Evolutionary conservation across 768 basidiomycete genomes (phyloP).

Genomic region (Calocera cornea): DNA sequence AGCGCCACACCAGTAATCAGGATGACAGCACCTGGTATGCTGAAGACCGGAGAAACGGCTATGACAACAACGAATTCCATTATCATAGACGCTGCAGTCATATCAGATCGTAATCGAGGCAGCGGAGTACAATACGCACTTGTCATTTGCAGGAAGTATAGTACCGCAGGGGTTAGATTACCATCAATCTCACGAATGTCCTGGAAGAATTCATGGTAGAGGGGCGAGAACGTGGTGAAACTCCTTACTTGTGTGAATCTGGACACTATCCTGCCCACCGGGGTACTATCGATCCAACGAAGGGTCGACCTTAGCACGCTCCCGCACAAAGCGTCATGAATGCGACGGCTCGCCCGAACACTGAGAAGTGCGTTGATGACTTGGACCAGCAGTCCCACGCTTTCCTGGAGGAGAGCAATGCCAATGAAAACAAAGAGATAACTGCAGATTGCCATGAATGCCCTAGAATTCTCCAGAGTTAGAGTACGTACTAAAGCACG

Average conservation of each 20-base stretch:
- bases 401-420: background rate
- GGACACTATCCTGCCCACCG: slow-evolving; percentile 44
- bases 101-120: too few relatives aligned
- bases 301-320: background rate
- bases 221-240: too few relatives aligned
- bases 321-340: background rate
- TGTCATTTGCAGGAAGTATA: too few relatives aligned
- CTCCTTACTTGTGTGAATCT: slow-evolving; percentile 47
- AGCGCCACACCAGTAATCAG: slow-evolving; percentile 32
- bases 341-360: background rate
- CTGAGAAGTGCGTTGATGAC: background rate
- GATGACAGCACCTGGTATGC: slow-evolving; percentile 34
- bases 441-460: background rate
- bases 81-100: too few relatives aligned
- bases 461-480: background rate
- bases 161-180: too few relatives aligned
- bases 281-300: slow-evolving; percentile 40
- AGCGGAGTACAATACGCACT: too few relatives aligned
- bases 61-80: slow-evolving; percentile 34
- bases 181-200: too few relatives aligned
- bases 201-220: too few relatives aligned
- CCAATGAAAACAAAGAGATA: background rate
- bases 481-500: background rate
- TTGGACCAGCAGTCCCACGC: background rate
- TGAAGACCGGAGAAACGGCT: slow-evolving; percentile 33